Conservation (phyloP, 2,329 filamentous ascomycete genomes). For the Colletotrichum liaoningense region DNA sequence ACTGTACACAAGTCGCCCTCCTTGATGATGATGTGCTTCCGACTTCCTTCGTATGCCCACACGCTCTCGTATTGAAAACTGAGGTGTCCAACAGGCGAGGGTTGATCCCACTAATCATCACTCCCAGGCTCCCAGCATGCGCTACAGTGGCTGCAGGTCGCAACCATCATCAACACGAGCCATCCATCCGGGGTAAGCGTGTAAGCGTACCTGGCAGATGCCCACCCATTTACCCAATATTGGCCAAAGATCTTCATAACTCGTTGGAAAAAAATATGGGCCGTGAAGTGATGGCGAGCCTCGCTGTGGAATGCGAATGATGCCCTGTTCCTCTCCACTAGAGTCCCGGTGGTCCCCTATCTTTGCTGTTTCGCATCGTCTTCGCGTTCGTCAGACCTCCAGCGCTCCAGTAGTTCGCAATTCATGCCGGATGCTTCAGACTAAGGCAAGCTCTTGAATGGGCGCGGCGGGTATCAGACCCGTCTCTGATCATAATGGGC, state of each 20-base stretch:
- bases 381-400: neutral
- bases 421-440: neutral
- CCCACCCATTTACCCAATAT: constrained; percentile 23
- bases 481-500: constrained; percentile 5
- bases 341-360: constrained; percentile 1
- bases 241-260: constrained; percentile 7
- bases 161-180: constrained; percentile 31
- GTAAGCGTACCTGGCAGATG: constrained; percentile 16
- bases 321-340: neutral
- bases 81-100: neutral
- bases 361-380: neutral
- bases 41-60: neutral
- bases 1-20: neutral
- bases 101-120: constrained; percentile 21
- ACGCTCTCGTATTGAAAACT: constrained; percentile 20
- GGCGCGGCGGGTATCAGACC: neutral
- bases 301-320: constrained; percentile 21
- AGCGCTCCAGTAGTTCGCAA: neutral
- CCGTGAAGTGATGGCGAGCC: constrained; percentile 7
- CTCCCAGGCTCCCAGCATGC: neutral
- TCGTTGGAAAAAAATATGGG: constrained; percentile 12
- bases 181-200: constrained; percentile 24
- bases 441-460: neutral
- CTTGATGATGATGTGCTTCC: neutral
- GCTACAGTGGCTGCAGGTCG: constrained; percentile 32